phyloP scores from a whole-genome alignment of 148 eudicot species.

The Bassia scoparia region DNA sequence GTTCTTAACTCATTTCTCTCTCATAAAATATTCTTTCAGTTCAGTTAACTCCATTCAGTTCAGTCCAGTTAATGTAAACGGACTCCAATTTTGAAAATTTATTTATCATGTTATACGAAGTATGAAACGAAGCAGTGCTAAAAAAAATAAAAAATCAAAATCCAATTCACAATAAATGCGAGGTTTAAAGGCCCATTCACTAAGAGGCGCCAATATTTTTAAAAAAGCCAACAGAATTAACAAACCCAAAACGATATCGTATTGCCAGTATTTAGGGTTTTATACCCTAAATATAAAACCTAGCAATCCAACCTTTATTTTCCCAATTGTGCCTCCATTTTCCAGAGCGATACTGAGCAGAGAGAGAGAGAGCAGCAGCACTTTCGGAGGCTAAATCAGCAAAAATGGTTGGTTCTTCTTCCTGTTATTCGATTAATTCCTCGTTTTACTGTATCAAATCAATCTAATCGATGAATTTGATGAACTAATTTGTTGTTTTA shows the following conservation, averaged over 20 bases:
- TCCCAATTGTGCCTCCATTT: not conserved
- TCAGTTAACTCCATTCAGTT: no score
- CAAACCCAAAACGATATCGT: constrained; percentile 6
- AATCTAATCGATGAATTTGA: not conserved
- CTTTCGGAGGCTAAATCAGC: not conserved
- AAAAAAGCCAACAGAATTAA: not conserved
- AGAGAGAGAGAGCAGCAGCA: not conserved
- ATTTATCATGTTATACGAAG: no score
- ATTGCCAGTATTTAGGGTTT: not conserved
- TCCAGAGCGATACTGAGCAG: constrained; percentile 8
- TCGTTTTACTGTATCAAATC: not conserved
- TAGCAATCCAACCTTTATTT: not conserved
- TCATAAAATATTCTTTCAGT: no score
- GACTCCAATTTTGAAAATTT: no score
- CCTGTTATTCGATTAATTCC: not conserved
- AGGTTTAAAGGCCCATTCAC: not conserved
- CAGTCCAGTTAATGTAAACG: no score
- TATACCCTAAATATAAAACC: not conserved
- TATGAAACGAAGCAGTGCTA: no score
- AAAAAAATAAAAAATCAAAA: no score
- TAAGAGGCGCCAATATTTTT: not conserved
- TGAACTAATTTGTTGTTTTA: not conserved
- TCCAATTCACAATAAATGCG: no score
- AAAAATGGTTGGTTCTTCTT: constrained; percentile 16
- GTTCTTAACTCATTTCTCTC: no score